Percentiles rank a stretch among this genome's conserved stretches.
phyloP scores from a whole-genome alignment of 192 early-diverging fungal species.

The Linnemannia hyalina region DNA sequence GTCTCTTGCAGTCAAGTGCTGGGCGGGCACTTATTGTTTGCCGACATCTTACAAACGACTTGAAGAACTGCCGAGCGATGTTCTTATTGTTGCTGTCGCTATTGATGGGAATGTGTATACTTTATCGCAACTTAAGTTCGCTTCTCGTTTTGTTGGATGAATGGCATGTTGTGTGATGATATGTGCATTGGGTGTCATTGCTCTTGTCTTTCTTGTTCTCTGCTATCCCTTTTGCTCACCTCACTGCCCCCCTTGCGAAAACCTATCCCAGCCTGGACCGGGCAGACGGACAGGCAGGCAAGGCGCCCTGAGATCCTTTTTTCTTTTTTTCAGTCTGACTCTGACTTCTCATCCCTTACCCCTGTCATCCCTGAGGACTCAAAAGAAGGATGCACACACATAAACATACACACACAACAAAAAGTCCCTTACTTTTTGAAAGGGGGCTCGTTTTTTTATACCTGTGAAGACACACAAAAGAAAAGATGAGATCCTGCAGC shows the following conservation, averaged over 20 bases:
- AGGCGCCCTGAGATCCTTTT: neutral
- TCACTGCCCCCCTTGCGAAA: neutral
- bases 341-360: neutral
- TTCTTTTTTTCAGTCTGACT: neutral
- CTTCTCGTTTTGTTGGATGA: neutral
- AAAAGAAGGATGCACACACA: neutral
- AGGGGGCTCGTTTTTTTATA: neutral
- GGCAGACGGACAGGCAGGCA: neutral
- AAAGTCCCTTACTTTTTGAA: neutral
- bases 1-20: neutral
- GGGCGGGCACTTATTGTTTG: neutral
- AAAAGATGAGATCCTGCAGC: constrained; percentile 3
- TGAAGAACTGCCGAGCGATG: neutral
- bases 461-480: neutral
- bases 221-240: neutral
- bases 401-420: neutral
- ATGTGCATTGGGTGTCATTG: neutral
- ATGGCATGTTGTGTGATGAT: neutral
- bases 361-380: neutral
- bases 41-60: neutral
- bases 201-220: neutral
- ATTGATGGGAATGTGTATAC: too few species aligned
- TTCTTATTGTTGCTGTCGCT: neutral
- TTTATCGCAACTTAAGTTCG: too few species aligned
- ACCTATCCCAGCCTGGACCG: neutral